Evolutionary conservation across 805 yeast species (phyloP).

Genomic region (Metschnikowia baotianmanensis): DNA sequence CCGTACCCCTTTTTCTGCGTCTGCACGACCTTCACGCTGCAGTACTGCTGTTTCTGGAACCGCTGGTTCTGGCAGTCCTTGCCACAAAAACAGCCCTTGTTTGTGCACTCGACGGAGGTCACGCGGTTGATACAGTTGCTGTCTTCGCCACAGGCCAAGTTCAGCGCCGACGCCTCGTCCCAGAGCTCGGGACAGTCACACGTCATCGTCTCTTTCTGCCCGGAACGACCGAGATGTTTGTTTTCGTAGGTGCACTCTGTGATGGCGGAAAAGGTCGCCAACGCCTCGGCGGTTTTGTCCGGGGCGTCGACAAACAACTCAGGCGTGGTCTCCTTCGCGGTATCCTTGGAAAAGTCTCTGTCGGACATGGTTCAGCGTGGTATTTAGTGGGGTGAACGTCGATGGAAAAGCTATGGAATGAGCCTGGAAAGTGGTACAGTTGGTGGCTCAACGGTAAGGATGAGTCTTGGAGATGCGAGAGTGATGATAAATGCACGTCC

Average conservation of each 20-base stretch:
- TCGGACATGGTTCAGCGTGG: constrained; percentile 3
- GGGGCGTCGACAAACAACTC: constrained; percentile 39
- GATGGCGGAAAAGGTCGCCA: constrained; percentile 52
- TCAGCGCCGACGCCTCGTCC: constrained; percentile 35
- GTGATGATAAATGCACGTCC: no score
- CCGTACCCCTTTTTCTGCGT: constrained; percentile 91
- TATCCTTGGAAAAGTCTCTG: no score
- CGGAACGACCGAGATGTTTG: constrained; percentile 64
- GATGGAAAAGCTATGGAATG: not conserved
- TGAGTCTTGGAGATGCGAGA: no score
- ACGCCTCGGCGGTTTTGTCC: constrained; percentile 70
- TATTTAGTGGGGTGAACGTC: no score
- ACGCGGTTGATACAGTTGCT: constrained; percentile 90
- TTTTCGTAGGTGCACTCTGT: constrained; percentile 60
- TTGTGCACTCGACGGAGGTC: constrained; percentile 88
- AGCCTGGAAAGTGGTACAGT: no score
- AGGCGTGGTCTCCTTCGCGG: constrained; percentile 13
- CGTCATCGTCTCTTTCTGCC: constrained; percentile 79
- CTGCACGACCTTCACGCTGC: constrained; percentile 73
- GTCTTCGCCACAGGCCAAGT: constrained; percentile 76
- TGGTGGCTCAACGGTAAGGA: no score
- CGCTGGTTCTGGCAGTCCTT: constrained; percentile 80
- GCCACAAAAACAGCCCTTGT: constrained; percentile 70
- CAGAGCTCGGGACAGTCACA: constrained; percentile 77
- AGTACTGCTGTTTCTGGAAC: constrained; percentile 74